A percentile compares a stretch with the other conserved stretches of the same genome.
Conservation (phyloP, 108 stramenopile genomes). For the Nannochloropsis oceanica region DNA sequence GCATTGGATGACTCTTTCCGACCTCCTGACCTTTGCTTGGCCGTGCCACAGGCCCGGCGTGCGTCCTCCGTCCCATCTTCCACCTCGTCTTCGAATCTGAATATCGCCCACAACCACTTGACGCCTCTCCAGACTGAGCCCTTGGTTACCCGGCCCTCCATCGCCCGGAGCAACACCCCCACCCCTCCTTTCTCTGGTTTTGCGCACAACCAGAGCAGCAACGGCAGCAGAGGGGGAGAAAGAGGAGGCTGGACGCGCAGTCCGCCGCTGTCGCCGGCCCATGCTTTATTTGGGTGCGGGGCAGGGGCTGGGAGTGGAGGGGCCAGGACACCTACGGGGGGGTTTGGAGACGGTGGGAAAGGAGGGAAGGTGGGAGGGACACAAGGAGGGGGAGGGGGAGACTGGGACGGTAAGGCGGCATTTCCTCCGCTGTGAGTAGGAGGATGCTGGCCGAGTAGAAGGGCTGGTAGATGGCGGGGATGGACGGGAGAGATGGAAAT, state of each 20-base stretch:
- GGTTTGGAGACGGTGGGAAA: background rate
- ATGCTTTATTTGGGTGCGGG: background rate
- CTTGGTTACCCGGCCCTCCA: background rate
- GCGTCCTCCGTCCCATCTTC: background rate
- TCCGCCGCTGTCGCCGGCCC: background rate
- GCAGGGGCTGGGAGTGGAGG: background rate
- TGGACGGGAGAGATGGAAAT: too few relatives aligned
- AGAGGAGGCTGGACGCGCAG: background rate
- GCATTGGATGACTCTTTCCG: background rate
- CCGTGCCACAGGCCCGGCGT: background rate
- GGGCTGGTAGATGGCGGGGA: too few relatives aligned
- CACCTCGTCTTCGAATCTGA: background rate
- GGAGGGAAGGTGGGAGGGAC: background rate
- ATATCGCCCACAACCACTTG: background rate
- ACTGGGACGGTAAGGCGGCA: too few relatives aligned
- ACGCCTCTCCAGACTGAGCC: background rate
- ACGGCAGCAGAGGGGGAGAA: background rate
- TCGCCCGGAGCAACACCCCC: background rate
- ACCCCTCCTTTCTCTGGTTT: background rate
- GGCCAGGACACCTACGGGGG: background rate
- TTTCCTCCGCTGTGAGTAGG: too few relatives aligned
- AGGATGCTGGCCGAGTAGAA: too few relatives aligned
- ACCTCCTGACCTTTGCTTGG: background rate
- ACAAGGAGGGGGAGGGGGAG: too few relatives aligned
- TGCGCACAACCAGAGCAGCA: background rate